Evolutionary conservation across 2,329 filamentous ascomycete genomes (phyloP).

Genomic region (Metarhizium album): DNA sequence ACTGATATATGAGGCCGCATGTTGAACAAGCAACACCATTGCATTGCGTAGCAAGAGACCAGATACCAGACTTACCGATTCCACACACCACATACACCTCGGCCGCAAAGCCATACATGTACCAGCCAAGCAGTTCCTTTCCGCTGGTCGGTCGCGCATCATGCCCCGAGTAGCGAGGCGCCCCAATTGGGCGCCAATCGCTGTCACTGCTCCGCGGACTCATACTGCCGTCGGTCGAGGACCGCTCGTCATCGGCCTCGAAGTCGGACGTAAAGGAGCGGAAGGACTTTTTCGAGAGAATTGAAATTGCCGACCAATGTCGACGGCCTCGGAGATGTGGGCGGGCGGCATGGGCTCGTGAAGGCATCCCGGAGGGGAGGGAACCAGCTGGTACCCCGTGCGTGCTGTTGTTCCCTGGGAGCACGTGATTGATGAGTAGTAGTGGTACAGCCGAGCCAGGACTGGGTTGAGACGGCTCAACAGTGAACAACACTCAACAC

Average conservation of each 20-base stretch:
- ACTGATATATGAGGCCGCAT: background rate
- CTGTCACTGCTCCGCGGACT: constrained; percentile 25
- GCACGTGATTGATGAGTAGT: constrained; percentile 7
- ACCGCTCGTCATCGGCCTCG: constrained; percentile 60
- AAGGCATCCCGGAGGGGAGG: constrained; percentile 5
- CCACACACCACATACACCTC: constrained; percentile 90
- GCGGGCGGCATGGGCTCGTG: constrained; percentile 19
- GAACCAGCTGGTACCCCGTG: too few species aligned
- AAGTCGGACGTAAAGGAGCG: constrained; percentile 49
- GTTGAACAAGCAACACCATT: background rate
- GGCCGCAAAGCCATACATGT: constrained; percentile 89
- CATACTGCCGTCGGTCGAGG: constrained; percentile 26
- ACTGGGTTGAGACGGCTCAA: background rate
- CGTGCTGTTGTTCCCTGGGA: background rate
- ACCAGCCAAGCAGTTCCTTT: constrained; percentile 89
- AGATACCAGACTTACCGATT: constrained; percentile 43
- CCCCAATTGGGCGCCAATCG: constrained; percentile 22
- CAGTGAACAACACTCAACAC: background rate
- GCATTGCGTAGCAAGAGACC: too few species aligned
- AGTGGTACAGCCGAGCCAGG: background rate
- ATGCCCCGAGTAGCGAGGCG: constrained; percentile 62
- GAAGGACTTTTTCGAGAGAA: constrained; percentile 44
- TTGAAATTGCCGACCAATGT: constrained; percentile 38
- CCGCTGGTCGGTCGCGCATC: constrained; percentile 79
- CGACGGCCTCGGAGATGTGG: constrained; percentile 29